Evolutionary conservation across 2,329 filamentous ascomycete genomes (phyloP).

Genomic region (Aureobasidium sp.): DNA sequence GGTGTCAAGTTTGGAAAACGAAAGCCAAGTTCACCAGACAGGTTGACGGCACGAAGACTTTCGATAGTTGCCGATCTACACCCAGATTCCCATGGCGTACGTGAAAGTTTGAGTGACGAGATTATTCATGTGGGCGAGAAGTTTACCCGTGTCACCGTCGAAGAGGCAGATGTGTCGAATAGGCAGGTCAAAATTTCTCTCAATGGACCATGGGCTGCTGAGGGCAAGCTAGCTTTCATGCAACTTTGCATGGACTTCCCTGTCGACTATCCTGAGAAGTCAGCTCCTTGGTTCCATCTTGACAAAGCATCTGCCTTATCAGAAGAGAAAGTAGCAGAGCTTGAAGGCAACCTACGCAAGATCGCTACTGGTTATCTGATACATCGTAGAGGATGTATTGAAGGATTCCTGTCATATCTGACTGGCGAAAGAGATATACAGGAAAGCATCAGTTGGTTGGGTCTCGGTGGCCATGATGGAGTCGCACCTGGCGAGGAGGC

Average conservation of each 20-base stretch:
- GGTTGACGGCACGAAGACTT: slow-evolving; percentile 8
- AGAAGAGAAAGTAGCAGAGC: slow-evolving; percentile 38
- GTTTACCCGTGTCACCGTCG: slow-evolving; percentile 52
- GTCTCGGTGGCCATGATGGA: slow-evolving; percentile 51
- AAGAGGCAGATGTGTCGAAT: slow-evolving; percentile 47
- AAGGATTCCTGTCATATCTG: slow-evolving; percentile 52
- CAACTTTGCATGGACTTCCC: slow-evolving; percentile 52
- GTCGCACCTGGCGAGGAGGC: slow-evolving; percentile 27
- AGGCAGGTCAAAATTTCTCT: slow-evolving; percentile 48
- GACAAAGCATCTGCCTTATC: slow-evolving; percentile 49
- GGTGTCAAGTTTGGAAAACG: slow-evolving; percentile 51
- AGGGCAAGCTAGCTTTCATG: slow-evolving; percentile 44
- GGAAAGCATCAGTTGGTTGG: slow-evolving; percentile 44
- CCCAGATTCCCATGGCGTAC: slow-evolving; percentile 15
- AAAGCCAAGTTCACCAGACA: slow-evolving; percentile 12
- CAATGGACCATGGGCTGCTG: slow-evolving; percentile 50
- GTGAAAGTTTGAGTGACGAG: slow-evolving; percentile 50
- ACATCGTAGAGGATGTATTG: slow-evolving; percentile 48
- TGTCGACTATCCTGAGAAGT: slow-evolving; percentile 42
- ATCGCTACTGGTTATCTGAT: slow-evolving; percentile 48
- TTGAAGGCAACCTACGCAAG: slow-evolving; percentile 43
- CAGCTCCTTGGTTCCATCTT: slow-evolving; percentile 43
- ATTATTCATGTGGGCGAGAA: slow-evolving; percentile 53
- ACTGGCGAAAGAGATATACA: slow-evolving; percentile 50
- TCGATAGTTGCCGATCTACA: slow-evolving; percentile 11